phyloP scores from a whole-genome alignment of 495 filamentous ascomycete species.

The Aspergillus carlsbadensis region DNA sequence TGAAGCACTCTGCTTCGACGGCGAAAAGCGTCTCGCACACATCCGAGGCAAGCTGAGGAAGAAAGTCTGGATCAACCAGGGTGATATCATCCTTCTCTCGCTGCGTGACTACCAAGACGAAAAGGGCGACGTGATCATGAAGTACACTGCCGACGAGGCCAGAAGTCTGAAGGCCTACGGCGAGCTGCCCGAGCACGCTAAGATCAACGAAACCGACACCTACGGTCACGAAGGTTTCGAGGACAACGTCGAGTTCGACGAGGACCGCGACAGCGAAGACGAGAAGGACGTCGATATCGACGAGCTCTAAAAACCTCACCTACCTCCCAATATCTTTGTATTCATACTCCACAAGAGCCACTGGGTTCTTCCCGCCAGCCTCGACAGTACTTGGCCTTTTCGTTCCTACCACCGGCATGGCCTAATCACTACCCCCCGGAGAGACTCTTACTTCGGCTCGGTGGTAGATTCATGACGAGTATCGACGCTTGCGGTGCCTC shows the following conservation, averaged over 20 bases:
- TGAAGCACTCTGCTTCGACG: conserved; percentile 96
- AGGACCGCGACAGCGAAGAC: conserved; percentile 56
- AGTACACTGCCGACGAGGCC: conserved; percentile 97
- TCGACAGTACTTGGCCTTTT: conserved; percentile 19
- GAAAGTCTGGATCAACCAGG: conserved; percentile 99
- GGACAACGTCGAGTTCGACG: conserved; percentile 61
- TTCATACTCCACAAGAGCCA: conserved; percentile 38
- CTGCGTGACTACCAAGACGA: conserved; percentile 98
- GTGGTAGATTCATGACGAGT: conserved; percentile 8
- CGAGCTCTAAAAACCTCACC: conserved; percentile 48
- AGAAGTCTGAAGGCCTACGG: conserved; percentile 92
- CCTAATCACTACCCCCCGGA: conserved; percentile 1
- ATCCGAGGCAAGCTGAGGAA: conserved; percentile 89
- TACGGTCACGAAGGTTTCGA: conserved; percentile 66
- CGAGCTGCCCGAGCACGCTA: conserved; percentile 93
- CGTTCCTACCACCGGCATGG: conserved; percentile 21
- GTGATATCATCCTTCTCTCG: conserved; percentile 95
- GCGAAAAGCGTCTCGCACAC: conserved; percentile 59
- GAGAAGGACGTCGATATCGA: conserved; percentile 62
- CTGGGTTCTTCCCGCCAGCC: conserved; percentile 31
- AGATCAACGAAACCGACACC: conserved; percentile 99
- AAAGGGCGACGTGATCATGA: conserved; percentile 98
- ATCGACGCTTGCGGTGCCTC: conserved; percentile 14
- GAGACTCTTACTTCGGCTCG: neutral
- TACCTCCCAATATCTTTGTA: conserved; percentile 24